These are phyloP conservation scores for Acorus calamus DNA, from an alignment of 106 monocot genomes.

Conservation along the genomic window DNA sequence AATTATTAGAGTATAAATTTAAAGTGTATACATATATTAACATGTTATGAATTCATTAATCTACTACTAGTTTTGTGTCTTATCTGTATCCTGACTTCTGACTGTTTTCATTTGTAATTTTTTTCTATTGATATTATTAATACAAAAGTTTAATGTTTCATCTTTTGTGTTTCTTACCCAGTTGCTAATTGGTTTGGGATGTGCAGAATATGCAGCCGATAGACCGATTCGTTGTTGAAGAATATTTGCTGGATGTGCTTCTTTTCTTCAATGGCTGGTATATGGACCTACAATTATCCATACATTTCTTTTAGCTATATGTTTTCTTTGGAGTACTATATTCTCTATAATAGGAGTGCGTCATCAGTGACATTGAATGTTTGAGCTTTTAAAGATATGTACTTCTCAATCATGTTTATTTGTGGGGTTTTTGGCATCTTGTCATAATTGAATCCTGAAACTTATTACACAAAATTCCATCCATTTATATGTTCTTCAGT, in stretches of 20 bases:
- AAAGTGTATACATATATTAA: too few species aligned
- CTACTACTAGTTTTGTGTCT: too few species aligned
- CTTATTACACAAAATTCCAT: too few species aligned
- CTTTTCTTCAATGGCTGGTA: slow-evolving; percentile 99
- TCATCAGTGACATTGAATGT: not conserved
- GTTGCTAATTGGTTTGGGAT: not conserved
- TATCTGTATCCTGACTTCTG: too few species aligned
- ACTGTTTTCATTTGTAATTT: not conserved
- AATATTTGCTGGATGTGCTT: slow-evolving; percentile 88
- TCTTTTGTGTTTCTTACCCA: not conserved
- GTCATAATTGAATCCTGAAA: too few species aligned
- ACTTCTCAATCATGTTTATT: too few species aligned
- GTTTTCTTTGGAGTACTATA: not conserved
- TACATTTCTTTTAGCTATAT: not conserved
- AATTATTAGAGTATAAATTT: too few species aligned
- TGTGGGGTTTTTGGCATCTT: too few species aligned
- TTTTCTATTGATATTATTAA: not conserved
- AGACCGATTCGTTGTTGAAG: slow-evolving; percentile 87
- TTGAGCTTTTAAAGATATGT: too few species aligned
- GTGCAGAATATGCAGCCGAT: slow-evolving; percentile 86
- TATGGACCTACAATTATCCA: slow-evolving; percentile 11
- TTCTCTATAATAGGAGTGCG: not conserved
- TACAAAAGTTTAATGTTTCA: not conserved
- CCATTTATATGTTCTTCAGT: too few species aligned
- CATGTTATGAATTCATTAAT: too few species aligned